phyloP scores from a whole-genome alignment of 2,329 filamentous ascomycete genomes.

The Coniochaeta sp. region DNA sequence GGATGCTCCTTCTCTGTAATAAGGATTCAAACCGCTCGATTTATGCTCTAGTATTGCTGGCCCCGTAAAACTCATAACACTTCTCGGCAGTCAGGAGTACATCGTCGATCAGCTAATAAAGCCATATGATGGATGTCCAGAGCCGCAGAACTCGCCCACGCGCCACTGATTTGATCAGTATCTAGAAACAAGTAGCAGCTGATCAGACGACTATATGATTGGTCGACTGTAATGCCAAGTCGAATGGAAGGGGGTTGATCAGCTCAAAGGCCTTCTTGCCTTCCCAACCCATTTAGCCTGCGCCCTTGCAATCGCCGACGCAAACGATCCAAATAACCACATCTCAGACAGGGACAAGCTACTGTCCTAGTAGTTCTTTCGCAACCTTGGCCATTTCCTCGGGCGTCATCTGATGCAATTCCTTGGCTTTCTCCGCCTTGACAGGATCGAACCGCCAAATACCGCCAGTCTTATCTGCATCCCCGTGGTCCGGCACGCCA shows the following conservation, averaged over 20 bases:
- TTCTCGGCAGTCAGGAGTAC: not conserved
- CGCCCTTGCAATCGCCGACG: not conserved
- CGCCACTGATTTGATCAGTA: not conserved
- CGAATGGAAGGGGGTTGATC: not conserved
- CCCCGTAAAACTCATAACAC: not conserved
- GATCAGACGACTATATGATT: not conserved
- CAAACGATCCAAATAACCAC: slow-evolving; percentile 6
- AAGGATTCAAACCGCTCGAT: not conserved
- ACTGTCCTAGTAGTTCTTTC: slow-evolving; percentile 25
- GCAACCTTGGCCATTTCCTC: slow-evolving; percentile 25
- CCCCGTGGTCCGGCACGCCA: slow-evolving; percentile 41
- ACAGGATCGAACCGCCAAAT: slow-evolving; percentile 47
- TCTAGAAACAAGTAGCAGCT: not conserved
- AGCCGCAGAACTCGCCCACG: not conserved
- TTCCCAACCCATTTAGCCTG: not conserved
- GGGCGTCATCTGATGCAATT: slow-evolving; percentile 18
- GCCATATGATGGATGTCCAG: not conserved
- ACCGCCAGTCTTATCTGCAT: slow-evolving; percentile 53
- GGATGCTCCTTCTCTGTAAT: not conserved
- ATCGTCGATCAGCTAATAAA: not conserved
- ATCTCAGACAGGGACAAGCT: not conserved
- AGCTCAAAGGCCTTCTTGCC: not conserved
- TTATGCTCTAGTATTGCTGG: not conserved
- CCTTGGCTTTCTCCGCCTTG: slow-evolving; percentile 34
- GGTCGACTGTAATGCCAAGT: not conserved